Base-by-base conservation (phyloP, 1,284 basidiomycete species). In the Rhodotorula sp. region DNA sequence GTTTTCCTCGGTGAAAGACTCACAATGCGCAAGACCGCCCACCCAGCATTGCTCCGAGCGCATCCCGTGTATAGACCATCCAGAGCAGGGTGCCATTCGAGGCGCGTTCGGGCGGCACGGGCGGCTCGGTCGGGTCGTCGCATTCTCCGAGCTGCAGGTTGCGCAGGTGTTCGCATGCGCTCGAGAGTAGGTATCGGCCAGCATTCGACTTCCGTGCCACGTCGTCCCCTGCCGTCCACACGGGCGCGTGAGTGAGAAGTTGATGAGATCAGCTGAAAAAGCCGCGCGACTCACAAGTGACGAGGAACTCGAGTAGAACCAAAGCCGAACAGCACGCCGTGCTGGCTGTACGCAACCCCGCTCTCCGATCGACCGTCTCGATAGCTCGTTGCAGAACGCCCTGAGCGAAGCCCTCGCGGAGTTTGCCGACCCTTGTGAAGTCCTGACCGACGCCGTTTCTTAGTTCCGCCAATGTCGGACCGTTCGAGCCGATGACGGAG, bases 61-160 rank as follows among this genome's bases (percentile, higher is more conserved):
- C 73, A 16, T 76, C 75, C 20, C 75, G 57, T 18, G 72, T 74
- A 49, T 70, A 71, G 10, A 62, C 23, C 63, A 70, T 67, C 75
- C 75, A 76, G 7, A 76, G 51, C n/a, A 76, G 64, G 18, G 72
- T 76, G 1, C 75, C 75, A 15, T 68, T 68, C 47, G 68, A 67
- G 4, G 64, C 34, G n/a, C 58, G 62, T 15, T 72, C 71, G 3
- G 73, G 68, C 1, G 65, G 54, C 0, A 62, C 10, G 5, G 43
- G 16, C n/a, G 29, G 58, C 60, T 76, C 75, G 58, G 58, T 58
- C 5, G 73, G 69, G 43, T 74, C 75, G 60, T 74, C 75, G n/a
- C 66, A 70, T 3, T 58, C 20, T 3, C 68, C 72, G 20, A 69
- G 61, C n/a, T 70, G 72, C 5, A 71, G 56, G 56, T 62, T 59